Base-by-base conservation (phyloP, 257 asterid genomes). In the Osmanthus fragrans region DNA sequence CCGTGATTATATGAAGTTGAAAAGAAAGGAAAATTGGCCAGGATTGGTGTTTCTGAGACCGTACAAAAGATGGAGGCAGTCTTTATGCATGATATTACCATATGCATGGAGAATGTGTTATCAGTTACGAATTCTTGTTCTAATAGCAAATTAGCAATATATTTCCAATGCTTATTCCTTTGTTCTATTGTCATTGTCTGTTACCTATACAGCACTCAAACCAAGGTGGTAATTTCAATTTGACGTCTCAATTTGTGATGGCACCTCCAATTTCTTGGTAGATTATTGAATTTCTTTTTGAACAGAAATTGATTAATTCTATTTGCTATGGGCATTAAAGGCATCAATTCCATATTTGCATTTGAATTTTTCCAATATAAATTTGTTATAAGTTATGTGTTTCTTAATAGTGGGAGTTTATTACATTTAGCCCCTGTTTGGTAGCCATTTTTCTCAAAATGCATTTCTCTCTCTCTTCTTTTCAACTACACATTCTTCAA, bases 231-330 rank as follows among this genome's bases (percentile, higher is more conserved):
- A 60, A 60, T 60, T 60, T 23, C 18, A 60, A 60, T 51, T 49
- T 68, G 76, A 27, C 64, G 37, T 70, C 58, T 34, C 78, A 36
- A 39, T 74, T 27, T 73, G 36, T 37, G 2, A 65, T 42, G 34
- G 68, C 42, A 34, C 40, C 70, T 27, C 51, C 4, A 47, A 18
- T 21, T 71, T 71, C 64, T 16, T 56, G 5, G 11, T 29, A 73
- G 37, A 70, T 73, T 11, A 64, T 72, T 6, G 10, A 63, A 51
- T 47, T 51, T 33, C 72, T n/a, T 58, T 71, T 66, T 67, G 75
- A 73, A 73, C 39, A 60, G 58, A 74, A n/a, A 4, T 11, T 56
- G n/a, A 64, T 40, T 51, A 60, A n/a, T 29, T 39, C 58, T 63
- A 42, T 74, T 54, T 72, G 33, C 18, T 9, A 63, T 63, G 33